Base-by-base conservation (phyloP, 2,329 filamentous ascomycete species). In the Neopestalotiopsis rosae region DNA sequence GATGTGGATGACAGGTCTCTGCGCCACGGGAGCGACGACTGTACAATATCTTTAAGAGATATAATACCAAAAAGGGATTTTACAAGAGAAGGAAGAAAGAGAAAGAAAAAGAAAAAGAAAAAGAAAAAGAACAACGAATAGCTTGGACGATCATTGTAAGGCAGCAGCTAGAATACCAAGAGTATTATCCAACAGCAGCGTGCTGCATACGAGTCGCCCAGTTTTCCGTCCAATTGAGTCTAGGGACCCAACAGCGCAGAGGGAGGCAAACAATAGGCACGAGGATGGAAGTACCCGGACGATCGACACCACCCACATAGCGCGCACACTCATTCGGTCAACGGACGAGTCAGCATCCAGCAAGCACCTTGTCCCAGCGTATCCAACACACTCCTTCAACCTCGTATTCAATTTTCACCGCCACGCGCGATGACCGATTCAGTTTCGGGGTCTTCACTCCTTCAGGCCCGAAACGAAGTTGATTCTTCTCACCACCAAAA, bases 361-460 rank as follows among this genome's bases (percentile, higher is more conserved):
- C 40, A 67, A 28, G 20, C 14, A 65, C 38, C 62, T 42, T 70
- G 69, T 72, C 71, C 74, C 71, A 74, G 71, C 69, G 68, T 71
- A 69, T 71, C 67, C 72, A 74, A 71, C 69, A 73, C 70, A 75
- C 71, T 70, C 71, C 67, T 69, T 69, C 52, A 73, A 77, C 71
- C 77, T 79, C 77, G 77, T 79, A 79, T 79, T 78, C 74, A 74
- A 69, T 69, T 72, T 72, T 74, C 77, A 78, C 80, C 81, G 78
- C 77, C 80, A 79, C 79, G 74, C 80, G 79, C 79, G 72, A 85
- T 85, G 83, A 82, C 81, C 77, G 81, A 82, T 78, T 78, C 80
- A 76, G 77, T 75, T 73, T 80, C 78, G 78, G 82, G 81, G 81
- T 79, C 83, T 83, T 83, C 83, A 84, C 82, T 85, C 80, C 75